Base-by-base conservation (phyloP, 768 basidiomycete species). In the Udeniomyces megalosporus region DNA sequence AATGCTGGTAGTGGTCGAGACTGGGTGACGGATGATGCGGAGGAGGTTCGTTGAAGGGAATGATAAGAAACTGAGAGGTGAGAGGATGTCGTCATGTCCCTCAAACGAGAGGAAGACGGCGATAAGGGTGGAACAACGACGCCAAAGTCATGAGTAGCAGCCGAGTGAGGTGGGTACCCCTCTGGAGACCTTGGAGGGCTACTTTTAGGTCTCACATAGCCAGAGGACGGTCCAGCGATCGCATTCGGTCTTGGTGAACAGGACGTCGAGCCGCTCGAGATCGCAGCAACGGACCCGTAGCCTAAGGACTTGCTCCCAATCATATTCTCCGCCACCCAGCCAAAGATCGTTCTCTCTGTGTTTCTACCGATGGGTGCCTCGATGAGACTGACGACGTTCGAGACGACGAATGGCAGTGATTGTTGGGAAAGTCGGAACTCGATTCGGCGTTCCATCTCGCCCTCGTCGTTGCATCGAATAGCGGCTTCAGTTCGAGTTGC, bases 361-460 rank as follows among this genome's bases (percentile, higher is more conserved):
- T 17, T 20, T 22, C 60, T 38, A 8, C 61, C 61, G 1, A 17
- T 12, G 26, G 61, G 53, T 45, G 61, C 61, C 24, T 17, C n/a
- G 34, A 53, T 45, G 32, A 56, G 17, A 10, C 34, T 38, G 22
- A 35, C 46, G 44, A 62, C 45, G 52, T 24, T 62, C 29, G 32
- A 12, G 12, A 14, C 34, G 24, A 55, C 61, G 31, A 62, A 55
- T 10, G 32, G 31, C 14, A 44, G 32, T 2, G 7, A 15, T 0
- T 3, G 5, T 32, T 62, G 61, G 10, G 61, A 55, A 15, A 24
- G 17, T 24, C 32, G 26, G 54, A 62, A 53, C 52, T 62, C 61
- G 29, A 62, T 62, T 45, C 28, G 46, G 45, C n/a, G 12, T 17
- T 29, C 34, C 44, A 20, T n/a, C 2, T 31, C 38, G 52, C 32